These are phyloP conservation scores for Gossypium stocksii DNA, from an alignment of 345 rosid species.

Conservation along the genomic window DNA sequence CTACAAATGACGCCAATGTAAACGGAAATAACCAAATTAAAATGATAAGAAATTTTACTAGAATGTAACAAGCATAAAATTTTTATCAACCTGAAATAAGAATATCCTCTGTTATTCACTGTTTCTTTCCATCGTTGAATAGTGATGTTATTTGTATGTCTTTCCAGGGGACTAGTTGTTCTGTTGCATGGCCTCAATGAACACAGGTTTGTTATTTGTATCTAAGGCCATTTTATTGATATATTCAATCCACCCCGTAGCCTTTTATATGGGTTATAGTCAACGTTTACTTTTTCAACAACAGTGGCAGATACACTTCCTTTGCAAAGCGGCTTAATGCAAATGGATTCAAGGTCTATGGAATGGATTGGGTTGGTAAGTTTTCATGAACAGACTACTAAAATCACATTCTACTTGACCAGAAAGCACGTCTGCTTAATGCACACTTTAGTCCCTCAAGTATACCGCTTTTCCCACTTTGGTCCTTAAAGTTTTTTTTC, in stretches of 20 bases:
- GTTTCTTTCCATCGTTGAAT: not conserved
- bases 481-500: too few species aligned
- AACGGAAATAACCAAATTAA: not conserved
- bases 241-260: not conserved
- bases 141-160: not conserved
- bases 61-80: not conserved
- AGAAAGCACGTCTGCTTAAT: not conserved
- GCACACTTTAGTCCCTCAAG: too few species aligned
- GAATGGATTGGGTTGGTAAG: conserved; percentile 94
- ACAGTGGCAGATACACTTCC: conserved; percentile 76
- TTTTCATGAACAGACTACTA: not conserved
- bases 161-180: conserved; percentile 70
- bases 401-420: not conserved
- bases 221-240: not conserved
- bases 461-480: too few species aligned
- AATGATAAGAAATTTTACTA: not conserved
- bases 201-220: conserved; percentile 57
- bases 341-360: conserved; percentile 79
- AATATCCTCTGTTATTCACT: not conserved
- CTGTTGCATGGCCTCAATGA: conserved; percentile 88
- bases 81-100: not conserved
- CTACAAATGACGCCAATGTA: not conserved
- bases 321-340: conserved; percentile 82
- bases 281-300: not conserved
- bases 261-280: not conserved